Evolutionary conservation across 2,329 filamentous ascomycete genomes (phyloP).

Genomic region (Aureobasidium sp.): DNA sequence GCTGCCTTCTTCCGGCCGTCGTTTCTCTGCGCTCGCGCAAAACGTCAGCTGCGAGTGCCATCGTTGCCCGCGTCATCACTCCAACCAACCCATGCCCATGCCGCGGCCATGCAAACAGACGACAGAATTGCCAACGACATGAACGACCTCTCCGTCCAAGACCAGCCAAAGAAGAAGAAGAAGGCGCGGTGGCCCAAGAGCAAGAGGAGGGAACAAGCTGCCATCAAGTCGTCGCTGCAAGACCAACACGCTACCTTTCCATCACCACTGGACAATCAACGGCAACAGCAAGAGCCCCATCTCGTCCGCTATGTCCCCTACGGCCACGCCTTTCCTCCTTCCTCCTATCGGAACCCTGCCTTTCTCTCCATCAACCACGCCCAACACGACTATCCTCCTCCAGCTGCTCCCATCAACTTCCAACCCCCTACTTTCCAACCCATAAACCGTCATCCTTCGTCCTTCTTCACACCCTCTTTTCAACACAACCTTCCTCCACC

Average conservation of each 20-base stretch:
- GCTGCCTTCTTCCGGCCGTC: not conserved
- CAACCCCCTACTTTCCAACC: not conserved
- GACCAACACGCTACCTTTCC: not conserved
- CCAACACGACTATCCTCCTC: not conserved
- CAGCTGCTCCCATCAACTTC: not conserved
- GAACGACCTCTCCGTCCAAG: not conserved
- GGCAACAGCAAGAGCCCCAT: not conserved
- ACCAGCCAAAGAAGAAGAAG: not conserved
- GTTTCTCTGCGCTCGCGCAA: not conserved
- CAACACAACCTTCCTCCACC: not conserved
- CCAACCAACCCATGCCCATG: not conserved
- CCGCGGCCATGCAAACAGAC: conserved; percentile 1
- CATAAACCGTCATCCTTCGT: conserved; percentile 7
- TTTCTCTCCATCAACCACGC: not conserved
- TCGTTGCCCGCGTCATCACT: not conserved
- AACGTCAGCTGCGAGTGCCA: not conserved
- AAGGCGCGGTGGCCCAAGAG: not conserved
- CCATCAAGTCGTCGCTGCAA: not conserved
- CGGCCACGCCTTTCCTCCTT: not conserved
- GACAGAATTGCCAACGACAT: not conserved
- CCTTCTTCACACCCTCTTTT: not conserved
- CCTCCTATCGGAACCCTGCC: not conserved
- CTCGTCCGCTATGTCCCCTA: not conserved
- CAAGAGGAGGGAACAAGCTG: not conserved
- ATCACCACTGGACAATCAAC: not conserved